Conservation (phyloP, 2,329 filamentous ascomycete genomes). For the Ceratocystiopsis sp. region DNA sequence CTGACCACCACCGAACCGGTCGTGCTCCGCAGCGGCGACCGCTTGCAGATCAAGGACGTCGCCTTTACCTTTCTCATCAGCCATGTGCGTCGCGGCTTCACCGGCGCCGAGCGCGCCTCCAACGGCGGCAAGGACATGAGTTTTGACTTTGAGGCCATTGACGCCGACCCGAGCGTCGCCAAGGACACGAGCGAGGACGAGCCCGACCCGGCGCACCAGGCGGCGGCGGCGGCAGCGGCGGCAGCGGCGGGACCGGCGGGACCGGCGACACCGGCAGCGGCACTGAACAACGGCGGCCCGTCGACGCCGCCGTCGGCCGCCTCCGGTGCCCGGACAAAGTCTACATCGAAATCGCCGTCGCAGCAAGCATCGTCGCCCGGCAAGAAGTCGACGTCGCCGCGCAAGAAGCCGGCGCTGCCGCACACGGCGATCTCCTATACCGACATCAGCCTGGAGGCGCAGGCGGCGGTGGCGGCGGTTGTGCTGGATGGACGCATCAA, state of each 20-base stretch:
- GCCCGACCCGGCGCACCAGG: conserved; percentile 9
- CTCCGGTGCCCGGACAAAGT: no score
- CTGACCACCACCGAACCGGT: conserved; percentile 38
- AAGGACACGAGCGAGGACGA: conserved; percentile 38
- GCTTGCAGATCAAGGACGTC: conserved; percentile 57
- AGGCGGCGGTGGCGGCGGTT: no score
- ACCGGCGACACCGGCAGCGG: conserved; percentile 10
- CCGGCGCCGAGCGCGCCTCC: conserved; percentile 37
- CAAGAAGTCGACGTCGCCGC: not conserved
- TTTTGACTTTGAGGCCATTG: conserved; percentile 51
- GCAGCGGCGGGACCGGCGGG: not conserved
- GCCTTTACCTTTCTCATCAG: conserved; percentile 53
- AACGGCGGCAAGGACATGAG: conserved; percentile 54
- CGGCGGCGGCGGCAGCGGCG: not conserved
- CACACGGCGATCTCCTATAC: not conserved
- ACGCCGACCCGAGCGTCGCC: conserved; percentile 26
- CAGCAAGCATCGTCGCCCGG: no score
- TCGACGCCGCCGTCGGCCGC: not conserved
- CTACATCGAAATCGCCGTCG: no score
- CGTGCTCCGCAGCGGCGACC: conserved; percentile 43
- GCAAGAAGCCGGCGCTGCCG: not conserved
- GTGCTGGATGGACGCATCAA: no score
- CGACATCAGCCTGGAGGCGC: no score
- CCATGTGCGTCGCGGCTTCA: conserved; percentile 37
- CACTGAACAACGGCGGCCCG: conserved; percentile 8